Conservation (phyloP, 2,329 filamentous ascomycete genomes). For the Alternaria gansuensis region DNA sequence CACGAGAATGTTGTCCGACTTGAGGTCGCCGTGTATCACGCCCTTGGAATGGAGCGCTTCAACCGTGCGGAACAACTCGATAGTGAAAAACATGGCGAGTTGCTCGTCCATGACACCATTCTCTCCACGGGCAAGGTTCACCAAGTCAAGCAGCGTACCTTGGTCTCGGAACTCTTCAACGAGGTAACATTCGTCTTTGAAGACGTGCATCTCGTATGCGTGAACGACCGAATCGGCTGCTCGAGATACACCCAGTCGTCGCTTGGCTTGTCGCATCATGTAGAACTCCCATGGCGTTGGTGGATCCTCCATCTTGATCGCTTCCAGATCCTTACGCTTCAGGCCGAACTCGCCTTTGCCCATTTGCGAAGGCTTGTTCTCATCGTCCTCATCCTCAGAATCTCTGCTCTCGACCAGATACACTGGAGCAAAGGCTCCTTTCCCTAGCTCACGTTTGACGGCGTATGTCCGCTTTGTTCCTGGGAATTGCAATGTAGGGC, state of each 20-base stretch:
- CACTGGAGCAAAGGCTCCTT: constrained; percentile 93
- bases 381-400: constrained; percentile 56
- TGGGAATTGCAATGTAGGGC: constrained; percentile 73
- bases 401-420: constrained; percentile 84
- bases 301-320: constrained; percentile 92
- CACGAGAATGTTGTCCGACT: constrained; percentile 93
- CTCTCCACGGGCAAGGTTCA: constrained; percentile 84
- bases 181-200: constrained; percentile 87
- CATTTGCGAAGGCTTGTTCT: constrained; percentile 62
- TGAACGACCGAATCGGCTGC: constrained; percentile 79
- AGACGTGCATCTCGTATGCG: constrained; percentile 91
- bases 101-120: constrained; percentile 84
- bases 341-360: constrained; percentile 69
- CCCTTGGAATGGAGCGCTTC: constrained; percentile 83
- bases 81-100: constrained; percentile 92
- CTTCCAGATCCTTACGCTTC: constrained; percentile 72
- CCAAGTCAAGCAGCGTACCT: constrained; percentile 91
- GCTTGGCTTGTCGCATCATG: constrained; percentile 85
- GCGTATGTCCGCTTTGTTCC: constrained; percentile 74
- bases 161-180: constrained; percentile 87
- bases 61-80: constrained; percentile 89
- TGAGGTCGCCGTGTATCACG: constrained; percentile 91
- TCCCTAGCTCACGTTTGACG: constrained; percentile 84
- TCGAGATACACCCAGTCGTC: constrained; percentile 75
- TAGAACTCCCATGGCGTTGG: constrained; percentile 95